A percentile compares a stretch with the other conserved stretches of the same genome.
These are phyloP conservation scores for Arctium lappa DNA, from an alignment of 129 eudicot species.

Conservation along the genomic window DNA sequence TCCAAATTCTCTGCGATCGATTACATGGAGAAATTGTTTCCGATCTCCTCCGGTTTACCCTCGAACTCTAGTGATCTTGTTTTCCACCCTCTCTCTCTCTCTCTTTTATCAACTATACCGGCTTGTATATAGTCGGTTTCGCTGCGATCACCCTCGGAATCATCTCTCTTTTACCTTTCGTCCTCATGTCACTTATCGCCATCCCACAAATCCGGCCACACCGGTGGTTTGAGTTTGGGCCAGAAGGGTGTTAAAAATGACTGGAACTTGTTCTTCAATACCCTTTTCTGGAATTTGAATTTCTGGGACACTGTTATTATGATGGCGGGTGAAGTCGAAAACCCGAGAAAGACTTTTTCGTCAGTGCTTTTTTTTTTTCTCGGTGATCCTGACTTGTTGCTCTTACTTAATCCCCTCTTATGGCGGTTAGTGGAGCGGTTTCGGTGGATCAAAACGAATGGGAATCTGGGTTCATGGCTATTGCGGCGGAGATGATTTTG, in stretches of 20 bases:
- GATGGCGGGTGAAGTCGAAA: conserved; percentile 61
- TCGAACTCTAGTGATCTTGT: conserved; percentile 23
- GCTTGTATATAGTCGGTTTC: conserved; percentile 41
- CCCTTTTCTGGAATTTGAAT: conserved; percentile 54
- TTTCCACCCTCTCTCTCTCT: conserved; percentile 31
- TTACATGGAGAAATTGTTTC: conserved; percentile 33
- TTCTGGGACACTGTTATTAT: conserved; percentile 63
- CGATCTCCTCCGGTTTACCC: conserved; percentile 32
- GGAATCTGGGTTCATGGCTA: conserved; percentile 52
- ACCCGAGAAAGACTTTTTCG: conserved; percentile 47
- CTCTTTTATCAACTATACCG: conserved; percentile 39
- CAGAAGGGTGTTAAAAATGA: conserved; percentile 43
- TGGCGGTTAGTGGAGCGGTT: conserved; percentile 54
- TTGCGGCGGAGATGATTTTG: conserved; percentile 40
- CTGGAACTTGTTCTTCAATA: conserved; percentile 48
- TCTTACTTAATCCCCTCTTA: conserved; percentile 47
- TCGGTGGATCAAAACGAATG: conserved; percentile 37
- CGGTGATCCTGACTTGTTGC: conserved; percentile 53
- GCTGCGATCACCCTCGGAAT: conserved; percentile 38
- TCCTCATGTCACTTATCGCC: conserved; percentile 45
- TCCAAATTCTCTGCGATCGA: conserved; percentile 46
- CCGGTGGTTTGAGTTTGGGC: conserved; percentile 45
- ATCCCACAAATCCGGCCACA: conserved; percentile 44
- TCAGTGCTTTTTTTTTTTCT: conserved; percentile 19
- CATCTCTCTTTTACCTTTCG: conserved; percentile 40